Evolutionary conservation across 768 basidiomycete species (phyloP).

Genomic region (Lactarius deliciosus): DNA sequence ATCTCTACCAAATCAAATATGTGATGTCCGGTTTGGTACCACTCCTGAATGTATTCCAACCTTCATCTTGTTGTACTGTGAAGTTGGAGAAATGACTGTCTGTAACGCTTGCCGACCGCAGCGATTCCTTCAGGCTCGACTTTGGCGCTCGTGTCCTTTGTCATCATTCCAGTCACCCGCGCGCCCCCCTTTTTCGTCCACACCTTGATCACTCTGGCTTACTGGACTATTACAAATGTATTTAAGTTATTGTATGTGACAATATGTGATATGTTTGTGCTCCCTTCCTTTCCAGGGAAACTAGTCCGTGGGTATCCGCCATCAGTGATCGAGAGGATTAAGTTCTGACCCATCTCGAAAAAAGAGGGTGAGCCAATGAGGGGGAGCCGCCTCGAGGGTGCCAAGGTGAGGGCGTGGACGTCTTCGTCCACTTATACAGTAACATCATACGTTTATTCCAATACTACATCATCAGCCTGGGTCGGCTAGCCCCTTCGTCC

Average conservation of each 20-base stretch:
- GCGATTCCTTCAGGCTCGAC: too few relatives aligned
- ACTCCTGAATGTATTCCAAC: too few relatives aligned
- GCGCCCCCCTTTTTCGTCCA: background rate
- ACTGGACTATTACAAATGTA: background rate
- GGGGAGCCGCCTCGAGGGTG: background rate
- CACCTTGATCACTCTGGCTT: background rate
- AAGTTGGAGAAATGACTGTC: too few relatives aligned
- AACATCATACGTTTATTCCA: background rate
- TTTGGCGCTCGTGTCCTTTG: too few relatives aligned
- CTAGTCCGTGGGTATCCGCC: constrained; percentile 1
- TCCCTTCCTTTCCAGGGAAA: background rate
- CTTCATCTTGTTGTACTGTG: too few relatives aligned
- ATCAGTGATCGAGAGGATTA: constrained; percentile 10
- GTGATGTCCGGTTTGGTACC: too few relatives aligned
- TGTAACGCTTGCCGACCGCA: too few relatives aligned
- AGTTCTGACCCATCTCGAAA: background rate
- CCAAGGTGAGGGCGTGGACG: too few relatives aligned
- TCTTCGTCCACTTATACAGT: background rate
- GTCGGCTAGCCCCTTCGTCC: background rate
- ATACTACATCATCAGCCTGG: background rate
- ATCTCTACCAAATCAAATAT: too few relatives aligned
- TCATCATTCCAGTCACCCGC: background rate
- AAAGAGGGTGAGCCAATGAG: background rate
- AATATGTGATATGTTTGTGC: background rate
- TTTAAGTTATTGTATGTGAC: background rate